phyloP scores from a whole-genome alignment of 2,329 filamentous ascomycete genomes.

The Fusarium sp. region DNA sequence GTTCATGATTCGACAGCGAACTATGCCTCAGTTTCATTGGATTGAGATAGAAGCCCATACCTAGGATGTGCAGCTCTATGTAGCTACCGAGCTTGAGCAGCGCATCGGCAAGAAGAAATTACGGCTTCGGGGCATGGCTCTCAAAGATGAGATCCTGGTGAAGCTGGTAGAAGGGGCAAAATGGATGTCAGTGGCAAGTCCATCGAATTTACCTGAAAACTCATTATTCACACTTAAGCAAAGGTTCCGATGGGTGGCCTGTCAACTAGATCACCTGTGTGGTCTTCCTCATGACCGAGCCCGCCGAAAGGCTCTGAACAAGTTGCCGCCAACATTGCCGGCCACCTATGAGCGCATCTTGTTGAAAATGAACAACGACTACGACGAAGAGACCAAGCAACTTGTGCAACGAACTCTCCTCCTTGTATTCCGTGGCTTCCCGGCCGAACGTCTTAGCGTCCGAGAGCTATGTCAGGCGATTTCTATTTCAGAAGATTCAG shows the following conservation, averaged over 20 bases:
- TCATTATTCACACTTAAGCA: not conserved
- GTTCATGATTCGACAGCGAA: not conserved
- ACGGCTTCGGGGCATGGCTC: not conserved
- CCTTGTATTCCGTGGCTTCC: no score
- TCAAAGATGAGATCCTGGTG: conserved; percentile 13
- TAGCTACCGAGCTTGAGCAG: not conserved
- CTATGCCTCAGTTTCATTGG: not conserved
- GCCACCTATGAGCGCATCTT: no score
- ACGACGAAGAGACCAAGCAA: no score
- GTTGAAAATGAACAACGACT: no score
- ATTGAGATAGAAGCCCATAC: not conserved
- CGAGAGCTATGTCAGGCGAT: no score
- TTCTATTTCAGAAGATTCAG: no score
- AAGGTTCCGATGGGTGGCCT: conserved; percentile 39
- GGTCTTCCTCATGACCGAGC: conserved; percentile 12
- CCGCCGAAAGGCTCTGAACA: conserved; percentile 11
- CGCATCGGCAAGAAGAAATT: not conserved
- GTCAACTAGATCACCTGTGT: conserved; percentile 32
- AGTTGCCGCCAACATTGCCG: not conserved
- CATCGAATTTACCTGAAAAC: not conserved
- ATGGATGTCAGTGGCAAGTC: conserved; percentile 21
- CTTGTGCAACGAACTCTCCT: no score
- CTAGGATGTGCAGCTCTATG: not conserved
- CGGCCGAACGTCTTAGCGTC: no score
- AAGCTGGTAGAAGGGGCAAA: not conserved